A percentile compares a stretch with the other conserved stretches of the same genome.
Conservation (phyloP, 2,329 filamentous ascomycete species). For the Periconia digitata region DNA sequence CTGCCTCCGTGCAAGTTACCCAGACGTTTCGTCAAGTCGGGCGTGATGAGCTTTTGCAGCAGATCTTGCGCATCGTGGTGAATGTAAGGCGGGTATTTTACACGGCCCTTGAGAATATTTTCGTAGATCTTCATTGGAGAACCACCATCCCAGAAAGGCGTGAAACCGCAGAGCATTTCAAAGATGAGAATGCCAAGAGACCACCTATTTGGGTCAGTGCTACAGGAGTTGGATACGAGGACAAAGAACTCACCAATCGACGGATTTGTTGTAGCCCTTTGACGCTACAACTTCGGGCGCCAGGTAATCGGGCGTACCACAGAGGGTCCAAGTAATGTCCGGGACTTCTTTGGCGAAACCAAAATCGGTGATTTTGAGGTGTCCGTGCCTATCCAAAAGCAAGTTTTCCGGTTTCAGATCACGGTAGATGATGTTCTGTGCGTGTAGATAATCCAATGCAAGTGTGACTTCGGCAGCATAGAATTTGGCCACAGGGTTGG, state of each 20-base stretch:
- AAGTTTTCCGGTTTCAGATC: slow-evolving; percentile 96
- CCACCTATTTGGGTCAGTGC: slow-evolving; percentile 68
- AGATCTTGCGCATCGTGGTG: slow-evolving; percentile 93
- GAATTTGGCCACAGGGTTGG: slow-evolving; percentile 98
- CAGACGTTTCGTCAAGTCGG: slow-evolving; percentile 90
- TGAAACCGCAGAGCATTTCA: slow-evolving; percentile 99
- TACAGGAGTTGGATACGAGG: slow-evolving; percentile 1
- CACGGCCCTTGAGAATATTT: slow-evolving; percentile 92
- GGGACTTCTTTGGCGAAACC: slow-evolving; percentile 97
- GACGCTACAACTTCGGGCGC: slow-evolving; percentile 98
- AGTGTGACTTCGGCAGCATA: slow-evolving; percentile 97
- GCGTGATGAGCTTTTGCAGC: slow-evolving; percentile 88
- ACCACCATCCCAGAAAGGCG: slow-evolving; percentile 97
- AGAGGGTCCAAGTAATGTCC: slow-evolving; percentile 98
- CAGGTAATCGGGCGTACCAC: slow-evolving; percentile 95
- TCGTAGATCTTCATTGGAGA: slow-evolving; percentile 99
- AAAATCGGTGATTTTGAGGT: slow-evolving; percentile 97
- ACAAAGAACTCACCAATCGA: slow-evolving; percentile 77
- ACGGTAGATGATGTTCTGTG: slow-evolving; percentile 94
- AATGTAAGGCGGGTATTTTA: slow-evolving; percentile 96
- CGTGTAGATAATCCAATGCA: slow-evolving; percentile 92
- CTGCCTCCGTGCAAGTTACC: slow-evolving; percentile 91
- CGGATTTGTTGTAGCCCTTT: slow-evolving; percentile 99
- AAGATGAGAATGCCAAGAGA: slow-evolving; percentile 97
- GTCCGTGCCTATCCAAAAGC: slow-evolving; percentile 86